Percentiles rank a stretch among this genome's conserved stretches.
These are phyloP conservation scores for Trichaptum fuscoviolaceum DNA, from an alignment of 768 basidiomycete species.

Conservation along the genomic window DNA sequence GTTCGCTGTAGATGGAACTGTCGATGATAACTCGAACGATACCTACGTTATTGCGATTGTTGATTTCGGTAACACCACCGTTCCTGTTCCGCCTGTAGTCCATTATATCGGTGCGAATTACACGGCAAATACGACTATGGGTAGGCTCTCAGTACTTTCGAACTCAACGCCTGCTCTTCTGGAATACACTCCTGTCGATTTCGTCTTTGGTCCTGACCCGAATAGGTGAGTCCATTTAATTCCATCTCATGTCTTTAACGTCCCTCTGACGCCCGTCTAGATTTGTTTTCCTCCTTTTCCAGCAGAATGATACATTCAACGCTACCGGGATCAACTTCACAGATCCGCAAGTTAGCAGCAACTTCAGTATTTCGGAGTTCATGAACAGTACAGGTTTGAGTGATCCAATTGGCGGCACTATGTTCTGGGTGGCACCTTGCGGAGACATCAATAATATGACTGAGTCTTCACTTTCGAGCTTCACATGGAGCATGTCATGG, in stretches of 20 bases:
- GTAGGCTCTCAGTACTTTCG: not conserved
- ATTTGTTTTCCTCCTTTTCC: not conserved
- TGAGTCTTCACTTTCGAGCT: not conserved
- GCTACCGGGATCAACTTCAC: not conserved
- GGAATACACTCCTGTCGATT: not conserved
- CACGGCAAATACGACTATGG: not conserved
- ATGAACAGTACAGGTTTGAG: not conserved
- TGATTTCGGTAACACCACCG: not conserved
- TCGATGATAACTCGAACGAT: not conserved
- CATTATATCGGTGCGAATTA: not conserved
- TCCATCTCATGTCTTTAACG: too few relatives aligned
- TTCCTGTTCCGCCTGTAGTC: not conserved
- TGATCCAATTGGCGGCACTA: not conserved
- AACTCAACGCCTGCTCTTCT: not conserved
- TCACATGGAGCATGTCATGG: not conserved
- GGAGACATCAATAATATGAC: slow-evolving; percentile 1
- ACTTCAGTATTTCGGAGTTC: slow-evolving; percentile 2
- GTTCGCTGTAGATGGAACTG: not conserved
- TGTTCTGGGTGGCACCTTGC: not conserved
- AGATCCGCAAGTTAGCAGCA: not conserved
- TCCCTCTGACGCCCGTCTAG: not conserved
- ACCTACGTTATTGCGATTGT: slow-evolving; percentile 2
- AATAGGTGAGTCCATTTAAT: not conserved
- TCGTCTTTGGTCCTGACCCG: not conserved
- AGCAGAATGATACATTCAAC: not conserved